Percentiles rank a stretch among this genome's conserved stretches.
phyloP scores from a whole-genome alignment of 495 filamentous ascomycete species.

The Tetracladium setigerum region DNA sequence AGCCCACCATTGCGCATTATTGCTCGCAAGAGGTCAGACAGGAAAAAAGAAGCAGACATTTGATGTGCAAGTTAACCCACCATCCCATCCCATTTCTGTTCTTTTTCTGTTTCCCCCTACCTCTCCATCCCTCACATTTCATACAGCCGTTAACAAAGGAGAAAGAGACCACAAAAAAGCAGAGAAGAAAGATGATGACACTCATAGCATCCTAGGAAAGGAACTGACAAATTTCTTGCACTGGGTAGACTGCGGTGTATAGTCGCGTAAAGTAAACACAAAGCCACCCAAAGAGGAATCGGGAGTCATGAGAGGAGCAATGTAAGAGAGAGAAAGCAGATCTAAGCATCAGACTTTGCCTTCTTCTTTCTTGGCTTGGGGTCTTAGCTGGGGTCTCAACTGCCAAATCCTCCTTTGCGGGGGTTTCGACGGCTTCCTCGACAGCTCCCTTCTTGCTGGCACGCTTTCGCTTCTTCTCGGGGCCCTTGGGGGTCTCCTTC shows the following conservation, averaged over 20 bases:
- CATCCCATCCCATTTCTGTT: too few relatives aligned
- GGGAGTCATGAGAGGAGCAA: background rate
- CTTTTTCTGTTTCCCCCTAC: too few relatives aligned
- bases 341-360: conserved; percentile 18
- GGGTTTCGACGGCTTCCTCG: conserved; percentile 28
- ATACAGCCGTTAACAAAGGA: background rate
- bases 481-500: conserved; percentile 25
- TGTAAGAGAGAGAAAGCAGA: background rate
- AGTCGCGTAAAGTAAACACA: background rate
- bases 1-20: too few relatives aligned
- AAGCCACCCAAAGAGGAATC: background rate
- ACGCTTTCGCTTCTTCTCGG: conserved; percentile 36
- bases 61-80: too few relatives aligned
- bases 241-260: background rate
- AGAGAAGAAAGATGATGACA: background rate
- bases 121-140: too few relatives aligned
- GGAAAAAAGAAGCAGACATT: too few relatives aligned
- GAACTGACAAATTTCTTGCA: background rate
- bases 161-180: background rate
- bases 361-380: conserved; percentile 23
- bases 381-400: conserved; percentile 40
- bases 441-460: conserved; percentile 35
- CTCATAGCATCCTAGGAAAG: too few relatives aligned
- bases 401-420: conserved; percentile 33
- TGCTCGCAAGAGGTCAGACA: too few relatives aligned